These are phyloP conservation scores for Leccinum longicurvipes DNA, from an alignment of 768 basidiomycete species.

Conservation along the genomic window DNA sequence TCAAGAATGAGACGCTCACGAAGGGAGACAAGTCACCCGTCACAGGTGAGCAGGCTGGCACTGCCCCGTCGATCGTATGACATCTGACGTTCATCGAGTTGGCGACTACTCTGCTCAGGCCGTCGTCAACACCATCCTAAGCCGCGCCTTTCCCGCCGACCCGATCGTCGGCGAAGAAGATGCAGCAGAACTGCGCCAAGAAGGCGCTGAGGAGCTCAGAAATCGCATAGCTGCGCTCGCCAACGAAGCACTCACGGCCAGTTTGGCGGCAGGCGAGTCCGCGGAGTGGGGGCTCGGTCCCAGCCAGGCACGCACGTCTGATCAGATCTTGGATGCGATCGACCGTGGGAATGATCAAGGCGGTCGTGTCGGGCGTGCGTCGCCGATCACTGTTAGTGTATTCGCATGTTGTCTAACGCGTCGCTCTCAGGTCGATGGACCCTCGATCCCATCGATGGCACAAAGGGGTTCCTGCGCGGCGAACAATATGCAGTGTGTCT, in stretches of 20 bases:
- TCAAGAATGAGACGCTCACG: conserved; percentile 76
- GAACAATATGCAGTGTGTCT: conserved; percentile 94
- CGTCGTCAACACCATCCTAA: conserved; percentile 79
- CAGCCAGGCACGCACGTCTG: conserved; percentile 49
- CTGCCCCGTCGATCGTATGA: conserved; percentile 15
- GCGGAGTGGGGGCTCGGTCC: conserved; percentile 73
- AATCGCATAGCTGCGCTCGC: conserved; percentile 77
- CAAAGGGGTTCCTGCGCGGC: conserved; percentile 88
- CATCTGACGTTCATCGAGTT: conserved; percentile 43
- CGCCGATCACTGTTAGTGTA: neutral
- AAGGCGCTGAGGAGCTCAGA: conserved; percentile 39
- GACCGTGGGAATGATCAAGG: conserved; percentile 79
- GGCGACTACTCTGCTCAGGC: conserved; percentile 95
- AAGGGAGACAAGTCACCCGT: conserved; percentile 94
- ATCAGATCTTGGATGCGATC: conserved; percentile 59
- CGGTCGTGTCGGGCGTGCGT: conserved; percentile 69
- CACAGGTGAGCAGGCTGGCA: conserved; percentile 50
- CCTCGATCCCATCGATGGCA: conserved; percentile 89
- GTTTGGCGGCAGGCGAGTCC: conserved; percentile 53
- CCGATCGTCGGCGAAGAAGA: conserved; percentile 88
- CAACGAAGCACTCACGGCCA: conserved; percentile 66
- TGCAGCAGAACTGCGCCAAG: conserved; percentile 66
- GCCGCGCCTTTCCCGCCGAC: conserved; percentile 75
- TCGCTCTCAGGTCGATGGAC: conserved; percentile 70
- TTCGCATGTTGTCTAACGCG: neutral